Evolutionary conservation across 805 yeast genomes (phyloP), one percentile per base, ranked within the genome.

Genomic region (Saturnispora bothae): DNA sequence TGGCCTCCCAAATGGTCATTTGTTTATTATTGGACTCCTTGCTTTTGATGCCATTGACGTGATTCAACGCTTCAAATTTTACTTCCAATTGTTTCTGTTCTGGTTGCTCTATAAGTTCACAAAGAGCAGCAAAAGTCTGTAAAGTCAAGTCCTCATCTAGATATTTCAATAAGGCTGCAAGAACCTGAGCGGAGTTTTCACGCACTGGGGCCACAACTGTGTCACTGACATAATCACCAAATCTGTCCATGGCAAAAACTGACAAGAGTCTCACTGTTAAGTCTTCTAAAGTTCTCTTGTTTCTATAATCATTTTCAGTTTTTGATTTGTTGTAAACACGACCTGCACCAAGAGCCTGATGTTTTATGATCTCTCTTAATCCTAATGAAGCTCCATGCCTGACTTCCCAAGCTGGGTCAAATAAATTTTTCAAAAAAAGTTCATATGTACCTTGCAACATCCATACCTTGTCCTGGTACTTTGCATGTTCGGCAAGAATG

Each of bases 181-280:
- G 61, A 0, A 96, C 76, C 59, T 92, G 99, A 0, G 96, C 96
- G 21, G 89, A 85, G 26, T 95, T 85, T 60, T 94, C 99, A 53
- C 98, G 66, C 4, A 92, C 97, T 1, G 99, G 99, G 0, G 97
- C 97, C 28, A 92, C 94, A 12, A 92, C 99, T 5, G 95, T 94
- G 54, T 92, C 99, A 31, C 94, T 80, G 23, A 92, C 95, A 57
- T 83, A 92, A 63, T 92, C 99, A 33, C 96, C 97, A 60, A 92
- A 92, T 49, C 97, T 64, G 60, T 92, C 99, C 38, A 92, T 64
- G 3, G 96, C 89, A 58, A 92, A 84, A 10, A 92, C 65, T 5
- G 94, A 81, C 51, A 94, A 68, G 33, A 92, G 54, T 44, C 96
- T 69, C 15, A 92, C 84, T 3, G 94, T 80, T 41, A 89, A 65